Evolutionary conservation across 768 basidiomycete species (phyloP).

Genomic region (Mycena alexandri): DNA sequence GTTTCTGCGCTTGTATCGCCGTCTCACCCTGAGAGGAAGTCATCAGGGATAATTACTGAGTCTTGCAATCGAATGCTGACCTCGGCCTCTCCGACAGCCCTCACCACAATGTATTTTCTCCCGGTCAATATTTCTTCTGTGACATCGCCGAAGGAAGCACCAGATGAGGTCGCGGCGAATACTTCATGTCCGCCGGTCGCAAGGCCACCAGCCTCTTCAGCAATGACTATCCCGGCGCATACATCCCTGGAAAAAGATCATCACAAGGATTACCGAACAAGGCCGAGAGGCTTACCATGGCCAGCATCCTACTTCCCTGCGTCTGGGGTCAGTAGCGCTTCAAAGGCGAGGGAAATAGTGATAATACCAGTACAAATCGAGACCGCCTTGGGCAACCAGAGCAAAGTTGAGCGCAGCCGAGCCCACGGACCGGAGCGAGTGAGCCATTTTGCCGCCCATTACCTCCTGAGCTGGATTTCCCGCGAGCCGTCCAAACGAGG

Average conservation of each 20-base stretch:
- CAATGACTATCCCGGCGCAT: slow-evolving; percentile 92
- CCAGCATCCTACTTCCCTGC: slow-evolving; percentile 85
- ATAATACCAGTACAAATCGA: slow-evolving; percentile 85
- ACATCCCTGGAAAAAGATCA: slow-evolving; percentile 66
- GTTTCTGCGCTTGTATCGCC: slow-evolving; percentile 76
- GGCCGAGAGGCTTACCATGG: slow-evolving; percentile 58
- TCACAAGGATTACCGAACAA: not conserved
- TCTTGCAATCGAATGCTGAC: slow-evolving; percentile 54
- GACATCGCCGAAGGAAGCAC: slow-evolving; percentile 67
- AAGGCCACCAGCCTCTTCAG: slow-evolving; percentile 88
- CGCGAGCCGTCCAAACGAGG: slow-evolving; percentile 80
- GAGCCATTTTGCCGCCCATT: slow-evolving; percentile 83
- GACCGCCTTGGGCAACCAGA: slow-evolving; percentile 88
- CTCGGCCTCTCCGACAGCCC: slow-evolving; percentile 72
- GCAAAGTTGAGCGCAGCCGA: slow-evolving; percentile 88
- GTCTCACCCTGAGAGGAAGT: slow-evolving; percentile 65
- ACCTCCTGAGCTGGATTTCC: slow-evolving; percentile 76
- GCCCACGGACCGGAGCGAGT: slow-evolving; percentile 86
- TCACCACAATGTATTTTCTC: slow-evolving; percentile 84
- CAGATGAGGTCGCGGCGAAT: slow-evolving; percentile 53
- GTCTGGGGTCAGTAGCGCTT: not conserved
- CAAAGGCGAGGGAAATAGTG: too few species aligned
- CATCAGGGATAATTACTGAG: slow-evolving; percentile 21
- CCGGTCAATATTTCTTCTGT: slow-evolving; percentile 80
- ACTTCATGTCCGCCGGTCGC: slow-evolving; percentile 77